phyloP scores from a whole-genome alignment of 768 basidiomycete species.

The Exidia glandulosa region DNA sequence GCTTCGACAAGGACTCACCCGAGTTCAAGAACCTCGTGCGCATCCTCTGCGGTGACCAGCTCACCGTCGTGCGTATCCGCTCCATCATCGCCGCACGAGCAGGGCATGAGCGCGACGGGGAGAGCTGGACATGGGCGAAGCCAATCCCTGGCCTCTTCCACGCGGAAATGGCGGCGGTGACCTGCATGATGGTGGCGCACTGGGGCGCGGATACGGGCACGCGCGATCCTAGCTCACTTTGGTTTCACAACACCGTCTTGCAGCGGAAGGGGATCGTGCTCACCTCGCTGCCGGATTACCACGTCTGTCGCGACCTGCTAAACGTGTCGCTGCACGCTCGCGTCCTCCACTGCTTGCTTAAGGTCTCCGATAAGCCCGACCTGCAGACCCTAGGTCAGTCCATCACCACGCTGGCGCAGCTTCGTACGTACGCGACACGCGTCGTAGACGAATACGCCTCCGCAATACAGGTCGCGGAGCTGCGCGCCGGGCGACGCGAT shows the following conservation, averaged over 20 bases:
- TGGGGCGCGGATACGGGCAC: constrained; percentile 19
- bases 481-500: not conserved
- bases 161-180: constrained; percentile 22
- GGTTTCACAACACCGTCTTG: constrained; percentile 25
- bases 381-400: not conserved
- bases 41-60: constrained; percentile 23
- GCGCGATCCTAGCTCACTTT: constrained; percentile 22
- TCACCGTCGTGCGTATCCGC: constrained; percentile 24
- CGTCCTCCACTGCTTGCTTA: constrained; percentile 22
- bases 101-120: constrained; percentile 19
- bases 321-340: constrained; percentile 25
- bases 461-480: not conserved
- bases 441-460: not conserved
- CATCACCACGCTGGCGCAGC: constrained; percentile 1
- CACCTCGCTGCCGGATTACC: constrained; percentile 24
- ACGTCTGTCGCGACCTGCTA: constrained; percentile 24
- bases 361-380: constrained; percentile 12
- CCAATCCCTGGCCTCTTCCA: constrained; percentile 29
- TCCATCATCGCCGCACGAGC: constrained; percentile 19
- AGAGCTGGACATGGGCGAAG: constrained; percentile 14
- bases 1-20: constrained; percentile 4
- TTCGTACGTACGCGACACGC: not conserved
- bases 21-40: constrained; percentile 8
- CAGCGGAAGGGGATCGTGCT: constrained; percentile 25
- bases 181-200: constrained; percentile 21